Base-by-base conservation (phyloP, 2,329 filamentous ascomycete genomes). In the Paecilomyces fulvus region DNA sequence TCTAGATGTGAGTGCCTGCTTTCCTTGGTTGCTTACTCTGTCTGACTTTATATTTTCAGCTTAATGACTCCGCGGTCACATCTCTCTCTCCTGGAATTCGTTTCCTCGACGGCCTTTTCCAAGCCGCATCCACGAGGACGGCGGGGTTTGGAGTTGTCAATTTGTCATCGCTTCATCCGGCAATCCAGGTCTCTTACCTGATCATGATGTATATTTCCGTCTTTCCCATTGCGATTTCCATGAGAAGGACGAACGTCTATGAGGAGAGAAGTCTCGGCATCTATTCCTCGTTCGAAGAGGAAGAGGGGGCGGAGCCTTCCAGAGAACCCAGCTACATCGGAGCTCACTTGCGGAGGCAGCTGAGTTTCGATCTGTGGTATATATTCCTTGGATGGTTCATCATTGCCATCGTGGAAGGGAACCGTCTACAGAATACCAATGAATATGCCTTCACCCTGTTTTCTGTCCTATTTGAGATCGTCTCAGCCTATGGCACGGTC, bases 131-230 rank as follows among this genome's bases (percentile, higher is more conserved):
- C 4, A 97, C 92, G 0, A 81, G 94, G 68, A 97, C 94, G 0
- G 92, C 94, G 3, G 92, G 94, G 0, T 96, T 96, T 67, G 81
- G 88, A 1, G 89, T 88, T 30, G 83, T 97, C 63, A 90, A 87
- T 68, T 76, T 97, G 43, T 78, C 88, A 1, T 75, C 82, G 0
- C 78, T 99, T 1, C 92, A 97, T 63, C 92, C 94, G 1, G 94
- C 89, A 2, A 90, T 96, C 57, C 92, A 96, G 66, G 90, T 95
- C 12, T 90, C 91, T 23, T 97, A 96, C 75, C 79, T 97, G 73
- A 86, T 97, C 72, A 97, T 97, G 94, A 97, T 97, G 94, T 97
- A 97, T 73, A 96, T 97, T 60, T 96, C 92, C 57, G 89, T 96
- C 58, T 95, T 96, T 64, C 92, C 92, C 4, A 95, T 97, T 64